Percentiles rank a stretch among this genome's conserved stretches.
These are phyloP conservation scores for Exsudoporus floridanus DNA, from an alignment of 1,284 basidiomycete species.

Conservation along the genomic window DNA sequence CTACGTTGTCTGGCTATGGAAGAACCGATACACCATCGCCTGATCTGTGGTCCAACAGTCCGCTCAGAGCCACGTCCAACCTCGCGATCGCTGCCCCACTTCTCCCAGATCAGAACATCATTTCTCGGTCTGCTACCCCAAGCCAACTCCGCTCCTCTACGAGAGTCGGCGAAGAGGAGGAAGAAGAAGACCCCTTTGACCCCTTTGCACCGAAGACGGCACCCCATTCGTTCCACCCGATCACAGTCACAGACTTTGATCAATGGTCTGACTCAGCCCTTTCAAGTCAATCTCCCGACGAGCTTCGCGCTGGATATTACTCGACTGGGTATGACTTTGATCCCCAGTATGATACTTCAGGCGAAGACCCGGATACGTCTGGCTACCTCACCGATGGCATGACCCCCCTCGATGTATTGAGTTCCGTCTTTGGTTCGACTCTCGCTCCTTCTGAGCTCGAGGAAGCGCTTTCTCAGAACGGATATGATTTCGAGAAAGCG, in stretches of 20 bases:
- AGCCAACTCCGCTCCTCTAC: slow-evolving; percentile 59
- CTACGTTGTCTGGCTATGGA: slow-evolving; percentile 48
- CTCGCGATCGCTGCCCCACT: slow-evolving; percentile 87
- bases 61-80: slow-evolving; percentile 73
- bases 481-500: slow-evolving; percentile 92
- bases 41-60: slow-evolving; percentile 77
- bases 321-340: slow-evolving; percentile 38
- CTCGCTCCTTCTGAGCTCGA: slow-evolving; percentile 90
- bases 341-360: slow-evolving; percentile 39
- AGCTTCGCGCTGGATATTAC: slow-evolving; percentile 38
- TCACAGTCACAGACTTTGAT: slow-evolving; percentile 61
- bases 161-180: slow-evolving; percentile 54
- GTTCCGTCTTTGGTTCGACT: slow-evolving; percentile 87
- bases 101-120: slow-evolving; percentile 68
- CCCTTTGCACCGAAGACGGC: slow-evolving; percentile 56
- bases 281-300: slow-evolving; percentile 46
- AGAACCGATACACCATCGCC: slow-evolving; percentile 75
- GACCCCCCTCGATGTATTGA: slow-evolving; percentile 95
- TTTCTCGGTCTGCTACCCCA: slow-evolving; percentile 42
- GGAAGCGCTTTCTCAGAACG: slow-evolving; percentile 84
- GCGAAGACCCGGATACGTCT: slow-evolving; percentile 54
- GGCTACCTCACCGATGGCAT: slow-evolving; percentile 75
- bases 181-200: slow-evolving; percentile 75
- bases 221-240: slow-evolving; percentile 60
- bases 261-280: slow-evolving; percentile 55